Percentiles rank a stretch among this genome's conserved stretches.
phyloP scores from a whole-genome alignment of 345 rosid genomes.

The Hibiscus syriacus region DNA sequence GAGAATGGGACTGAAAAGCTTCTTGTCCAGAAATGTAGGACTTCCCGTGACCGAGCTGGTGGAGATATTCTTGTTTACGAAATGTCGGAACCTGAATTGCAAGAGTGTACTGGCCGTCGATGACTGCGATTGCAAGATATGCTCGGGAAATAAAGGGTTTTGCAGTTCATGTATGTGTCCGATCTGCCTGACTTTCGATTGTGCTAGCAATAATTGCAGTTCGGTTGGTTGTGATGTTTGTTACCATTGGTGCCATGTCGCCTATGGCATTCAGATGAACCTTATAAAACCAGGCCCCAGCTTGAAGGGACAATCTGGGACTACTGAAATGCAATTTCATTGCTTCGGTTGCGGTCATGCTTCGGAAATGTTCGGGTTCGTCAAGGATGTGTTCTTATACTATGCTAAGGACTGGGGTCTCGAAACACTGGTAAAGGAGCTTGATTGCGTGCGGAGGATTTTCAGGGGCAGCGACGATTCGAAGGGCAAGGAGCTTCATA shows the following conservation, averaged over 20 bases:
- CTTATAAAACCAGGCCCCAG: conserved; percentile 78
- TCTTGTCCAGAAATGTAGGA: conserved; percentile 51
- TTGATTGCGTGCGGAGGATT: conserved; percentile 66
- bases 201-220: conserved; percentile 90
- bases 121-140: conserved; percentile 92
- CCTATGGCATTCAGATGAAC: conserved; percentile 81
- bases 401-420: conserved; percentile 75
- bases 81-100: conserved; percentile 86
- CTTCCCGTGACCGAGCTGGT: conserved; percentile 55
- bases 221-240: conserved; percentile 99
- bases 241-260: conserved; percentile 98
- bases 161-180: conserved; percentile 98
- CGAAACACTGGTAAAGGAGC: conserved; percentile 60
- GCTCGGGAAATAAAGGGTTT: conserved; percentile 77
- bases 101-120: conserved; percentile 77
- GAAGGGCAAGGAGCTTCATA: conserved; percentile 67
- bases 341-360: conserved; percentile 81
- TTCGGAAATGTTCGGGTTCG: conserved; percentile 93
- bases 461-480: conserved; percentile 70
- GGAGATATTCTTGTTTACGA: conserved; percentile 68
- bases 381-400: conserved; percentile 72
- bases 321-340: conserved; percentile 72
- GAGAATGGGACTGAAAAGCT: conserved; percentile 60
- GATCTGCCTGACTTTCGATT: conserved; percentile 81
- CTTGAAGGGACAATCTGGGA: conserved; percentile 71